Conservation (phyloP, 1,139 yeast genomes). For the Debaryomyces subglobosus region DNA sequence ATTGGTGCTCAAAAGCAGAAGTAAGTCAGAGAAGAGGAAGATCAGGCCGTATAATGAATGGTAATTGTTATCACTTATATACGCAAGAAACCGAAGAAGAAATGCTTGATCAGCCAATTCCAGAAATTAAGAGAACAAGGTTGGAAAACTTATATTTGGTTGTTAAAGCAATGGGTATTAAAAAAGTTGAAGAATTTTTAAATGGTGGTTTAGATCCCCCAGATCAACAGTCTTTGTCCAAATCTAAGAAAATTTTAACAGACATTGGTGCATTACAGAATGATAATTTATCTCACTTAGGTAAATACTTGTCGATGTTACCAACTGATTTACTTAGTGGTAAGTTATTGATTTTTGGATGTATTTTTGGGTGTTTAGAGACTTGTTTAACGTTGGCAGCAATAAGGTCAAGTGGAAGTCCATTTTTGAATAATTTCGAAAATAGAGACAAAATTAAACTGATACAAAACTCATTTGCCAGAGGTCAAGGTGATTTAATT, state of each 20-base stretch:
- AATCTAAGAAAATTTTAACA: constrained; percentile 62
- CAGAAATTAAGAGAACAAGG: constrained; percentile 85
- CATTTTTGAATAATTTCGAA: constrained; percentile 66
- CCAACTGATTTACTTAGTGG: constrained; percentile 91
- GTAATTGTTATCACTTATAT: constrained; percentile 80
- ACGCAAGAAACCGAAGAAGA: constrained; percentile 59
- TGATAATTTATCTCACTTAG: constrained; percentile 71
- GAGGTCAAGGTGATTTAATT: constrained; percentile 67
- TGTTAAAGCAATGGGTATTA: constrained; percentile 87
- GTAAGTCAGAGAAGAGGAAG: constrained; percentile 94
- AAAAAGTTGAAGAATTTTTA: constrained; percentile 69
- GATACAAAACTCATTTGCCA: constrained; percentile 44
- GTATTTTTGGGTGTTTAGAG: constrained; percentile 84
- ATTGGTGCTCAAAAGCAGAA: constrained; percentile 91
- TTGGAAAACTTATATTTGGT: constrained; percentile 79
- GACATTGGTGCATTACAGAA: constrained; percentile 72
- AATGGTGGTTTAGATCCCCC: constrained; percentile 85
- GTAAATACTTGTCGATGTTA: constrained; percentile 75
- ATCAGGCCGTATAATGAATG: constrained; percentile 93
- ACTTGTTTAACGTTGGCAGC: constrained; percentile 76
- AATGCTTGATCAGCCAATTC: constrained; percentile 77
- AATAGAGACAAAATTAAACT: constrained; percentile 64
- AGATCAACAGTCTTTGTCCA: constrained; percentile 53
- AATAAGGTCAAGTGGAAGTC: constrained; percentile 70
- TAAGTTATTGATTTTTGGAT: constrained; percentile 74